phyloP scores from a whole-genome alignment of 163 green algal species.

The Prototheca cutis region DNA sequence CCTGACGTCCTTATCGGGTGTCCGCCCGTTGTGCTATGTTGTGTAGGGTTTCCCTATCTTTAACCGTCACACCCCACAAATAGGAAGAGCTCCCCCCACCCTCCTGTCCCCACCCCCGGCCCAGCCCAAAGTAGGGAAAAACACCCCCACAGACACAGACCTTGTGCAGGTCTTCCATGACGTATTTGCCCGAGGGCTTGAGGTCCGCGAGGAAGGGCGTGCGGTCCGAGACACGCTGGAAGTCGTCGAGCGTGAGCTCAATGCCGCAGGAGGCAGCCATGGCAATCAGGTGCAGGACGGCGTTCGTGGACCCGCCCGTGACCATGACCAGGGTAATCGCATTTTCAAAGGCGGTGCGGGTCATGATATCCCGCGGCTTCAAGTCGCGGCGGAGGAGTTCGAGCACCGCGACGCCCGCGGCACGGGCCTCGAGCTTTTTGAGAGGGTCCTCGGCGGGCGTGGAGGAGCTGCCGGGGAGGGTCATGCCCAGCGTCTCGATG shows the following conservation, averaged over 20 bases:
- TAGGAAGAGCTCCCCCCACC: background rate
- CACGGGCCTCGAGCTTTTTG: slow-evolving; percentile 85
- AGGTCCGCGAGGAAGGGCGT: slow-evolving; percentile 94
- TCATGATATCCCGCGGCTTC: slow-evolving; percentile 97
- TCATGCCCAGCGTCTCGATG: slow-evolving; percentile 96
- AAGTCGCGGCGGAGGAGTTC: slow-evolving; percentile 86
- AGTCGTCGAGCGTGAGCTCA: slow-evolving; percentile 83
- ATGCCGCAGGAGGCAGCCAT: slow-evolving; percentile 75
- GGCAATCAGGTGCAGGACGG: slow-evolving; percentile 96
- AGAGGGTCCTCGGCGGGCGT: slow-evolving; percentile 87
- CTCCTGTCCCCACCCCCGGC: too few species aligned
- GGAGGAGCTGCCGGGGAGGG: slow-evolving; percentile 81
- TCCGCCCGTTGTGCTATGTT: too few species aligned
- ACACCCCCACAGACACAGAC: slow-evolving; percentile 34
- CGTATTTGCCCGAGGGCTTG: slow-evolving; percentile 89
- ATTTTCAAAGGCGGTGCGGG: slow-evolving; percentile 81
- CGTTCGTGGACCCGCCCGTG: slow-evolving; percentile 91
- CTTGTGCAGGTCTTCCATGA: slow-evolving; percentile 98
- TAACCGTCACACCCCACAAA: background rate
- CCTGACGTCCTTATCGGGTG: too few species aligned
- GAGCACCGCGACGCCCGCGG: slow-evolving; percentile 73
- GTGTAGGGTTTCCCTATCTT: too few species aligned
- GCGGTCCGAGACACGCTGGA: slow-evolving; percentile 57
- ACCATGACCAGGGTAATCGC: slow-evolving; percentile 88
- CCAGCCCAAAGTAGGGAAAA: too few species aligned